Base-by-base conservation (phyloP, 2,329 filamentous ascomycete genomes). In the Cytospora piceicola region DNA sequence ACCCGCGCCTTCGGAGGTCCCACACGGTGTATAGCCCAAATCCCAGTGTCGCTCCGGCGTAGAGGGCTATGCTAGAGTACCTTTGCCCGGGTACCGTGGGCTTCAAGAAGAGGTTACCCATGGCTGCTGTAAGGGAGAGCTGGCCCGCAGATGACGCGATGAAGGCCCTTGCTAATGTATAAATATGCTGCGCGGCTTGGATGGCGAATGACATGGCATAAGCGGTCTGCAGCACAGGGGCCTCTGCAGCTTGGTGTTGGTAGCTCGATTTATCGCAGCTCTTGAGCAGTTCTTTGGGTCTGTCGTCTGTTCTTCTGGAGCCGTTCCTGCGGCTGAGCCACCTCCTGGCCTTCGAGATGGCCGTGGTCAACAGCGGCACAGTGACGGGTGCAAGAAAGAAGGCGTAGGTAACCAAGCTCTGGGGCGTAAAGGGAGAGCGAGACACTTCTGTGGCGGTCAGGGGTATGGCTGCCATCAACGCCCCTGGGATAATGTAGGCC, bases 401-500 rank as follows among this genome's bases (percentile, higher is more conserved):
- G 12, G 64, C 49, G 9, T 51, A 51, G 32, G 51, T 29, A 2
- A 42, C 51, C 32, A n/a, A 57, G 53, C 32, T 55, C 59, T 66
- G 51, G 3, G 56, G 53, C 14, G 36, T 66, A n/a, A 67, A 42
- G 15, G 14, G 8, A 24, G 66, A 63, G 27, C 27, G 51, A 15
- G 66, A 67, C 8, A 67, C 51, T 22, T 61, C 66, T n/a, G 63
- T 66, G n/a, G 63, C 63, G 34, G 66, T 67, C 12, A 66, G 30
- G 12, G 54, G 59, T 9, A 67, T 39, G 5, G 42, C 22, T 29
- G 49, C 34, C 51, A 66, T 56, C 30, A 67, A 51, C 5, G 61
- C 49, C 5, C 59, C 52, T 2, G 66, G 66, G 2, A 67, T 29
- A 15, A 61, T 51, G 27, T 67, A 64, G 27, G 58, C 63, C 6